Evolutionary conservation across 768 basidiomycete genomes (phyloP), one percentile per base, ranked within the genome.

Genomic region (Lactarius pseudohatsudake): DNA sequence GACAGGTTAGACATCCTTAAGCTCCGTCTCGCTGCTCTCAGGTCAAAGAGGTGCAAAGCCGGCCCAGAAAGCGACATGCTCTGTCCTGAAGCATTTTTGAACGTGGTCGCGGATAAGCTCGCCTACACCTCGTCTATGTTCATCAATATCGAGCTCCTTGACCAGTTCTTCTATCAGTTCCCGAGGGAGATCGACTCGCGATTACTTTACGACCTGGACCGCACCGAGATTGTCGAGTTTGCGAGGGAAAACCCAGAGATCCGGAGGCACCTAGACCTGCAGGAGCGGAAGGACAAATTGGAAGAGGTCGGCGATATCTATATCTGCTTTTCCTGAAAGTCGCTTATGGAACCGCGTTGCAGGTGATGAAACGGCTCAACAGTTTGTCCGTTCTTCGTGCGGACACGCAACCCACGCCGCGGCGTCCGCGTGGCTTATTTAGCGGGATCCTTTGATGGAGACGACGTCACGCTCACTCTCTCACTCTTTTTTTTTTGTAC

Each of bases 111-210:
- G 3, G 93, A 98, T 76, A 98, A 99, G 77, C 82, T 99, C 50
- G 94, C 96, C 1, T 89, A 94, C 74, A 98, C 96, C 0, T 93
- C 94, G 3, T 87, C 96, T 2, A 94, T 98, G 90, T 98, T 98
- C 77, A 97, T 99, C 82, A 97, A 95, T 79, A 97, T 99, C 66
- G 97, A 99, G 75, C 82, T 99, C 11, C 84, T 98, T 1, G 96
- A 97, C 72, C 96, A 98, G 72, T 99, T 98, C 83, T 98, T 98
- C 82, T 97, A 98, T 74, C 94, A 96, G 92, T 98, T 99, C 81
- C 96, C 97, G 68, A 88, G 96, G 38, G 96, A 98, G 78, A 98
- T 99, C 65, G 96, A 98, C 76, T 92, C 93, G 26, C 85, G 95
- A 30, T 78, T 99, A 59, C 82, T 96, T 34, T 97, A 98, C 72